Evolutionary conservation across 2,329 filamentous ascomycete genomes (phyloP).

Genomic region (Sphaerulina populicola): DNA sequence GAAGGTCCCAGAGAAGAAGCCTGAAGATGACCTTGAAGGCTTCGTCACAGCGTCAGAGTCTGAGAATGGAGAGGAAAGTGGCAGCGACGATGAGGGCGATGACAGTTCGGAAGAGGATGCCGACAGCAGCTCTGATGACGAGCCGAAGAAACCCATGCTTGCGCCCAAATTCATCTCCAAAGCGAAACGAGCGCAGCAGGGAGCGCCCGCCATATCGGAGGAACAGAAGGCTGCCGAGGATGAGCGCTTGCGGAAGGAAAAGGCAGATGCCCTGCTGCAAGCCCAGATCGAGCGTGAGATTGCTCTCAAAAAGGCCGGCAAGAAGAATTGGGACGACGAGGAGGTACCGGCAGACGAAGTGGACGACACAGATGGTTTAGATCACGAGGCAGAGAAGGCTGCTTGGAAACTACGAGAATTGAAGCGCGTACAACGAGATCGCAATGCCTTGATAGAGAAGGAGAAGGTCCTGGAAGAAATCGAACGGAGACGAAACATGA

Average conservation of each 20-base stretch:
- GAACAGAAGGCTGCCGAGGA: constrained; percentile 43
- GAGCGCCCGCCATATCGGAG: constrained; percentile 27
- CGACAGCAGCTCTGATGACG: constrained; percentile 51
- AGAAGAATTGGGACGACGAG: constrained; percentile 82
- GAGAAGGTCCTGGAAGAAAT: constrained; percentile 84
- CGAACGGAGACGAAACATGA: constrained; percentile 78
- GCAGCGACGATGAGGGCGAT: constrained; percentile 36
- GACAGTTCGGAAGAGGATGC: constrained; percentile 49
- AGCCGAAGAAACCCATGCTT: constrained; percentile 50
- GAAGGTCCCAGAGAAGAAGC: constrained; percentile 27
- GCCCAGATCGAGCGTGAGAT: constrained; percentile 79
- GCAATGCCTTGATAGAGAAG: constrained; percentile 64
- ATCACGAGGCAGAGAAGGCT: constrained; percentile 79
- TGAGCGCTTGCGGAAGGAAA: constrained; percentile 55
- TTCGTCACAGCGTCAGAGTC: constrained; percentile 50
- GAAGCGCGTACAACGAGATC: constrained; percentile 75
- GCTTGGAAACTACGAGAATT: constrained; percentile 93
- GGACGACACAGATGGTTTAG: constrained; percentile 79
- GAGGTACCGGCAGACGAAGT: constrained; percentile 60
- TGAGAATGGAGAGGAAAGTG: constrained; percentile 34
- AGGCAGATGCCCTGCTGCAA: constrained; percentile 72
- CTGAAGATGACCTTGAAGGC: constrained; percentile 40
- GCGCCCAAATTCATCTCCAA: constrained; percentile 63
- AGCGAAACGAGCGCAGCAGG: constrained; percentile 45
- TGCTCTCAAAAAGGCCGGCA: constrained; percentile 63